Evolutionary conservation across 495 filamentous ascomycete genomes (phyloP), one percentile per base, ranked within the genome.

Genomic region (Cudoniella acicularis): DNA sequence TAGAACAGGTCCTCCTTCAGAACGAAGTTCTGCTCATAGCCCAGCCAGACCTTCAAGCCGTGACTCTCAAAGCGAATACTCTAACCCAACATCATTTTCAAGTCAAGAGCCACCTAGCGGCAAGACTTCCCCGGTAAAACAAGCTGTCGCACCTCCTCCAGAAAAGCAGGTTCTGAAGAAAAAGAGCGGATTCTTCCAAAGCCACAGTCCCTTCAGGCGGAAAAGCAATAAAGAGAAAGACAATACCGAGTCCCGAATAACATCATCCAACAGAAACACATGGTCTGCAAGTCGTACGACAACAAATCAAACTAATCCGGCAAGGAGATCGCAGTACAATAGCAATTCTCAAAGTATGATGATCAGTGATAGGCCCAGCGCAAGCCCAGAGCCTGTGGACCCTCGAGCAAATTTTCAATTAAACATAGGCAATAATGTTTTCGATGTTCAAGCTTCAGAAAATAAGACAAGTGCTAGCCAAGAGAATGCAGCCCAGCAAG

Each of bases 341-440:
- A 56, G 64, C 42, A 42, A 56, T 6, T 56, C 63, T 48, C 65
- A 70, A 48, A 68, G 60, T 52, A 77, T 69, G 65, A 52, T 75
- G 16, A 64, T 74, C 42, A 60, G 49, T 25, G 63, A 72, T 50
- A 55, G 73, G 27, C 72, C 80, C 36, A 75, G 72, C 57, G 77
- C 71, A 24, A 77, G 87, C 66, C 90, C 92, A 1, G 95, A 99
- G 51, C 94, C 92, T 2, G 91, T 93, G 25, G 93, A 96, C 69
- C 92, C 95, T 30, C 83, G 92, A 40, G 89, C 95, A 47, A 96
- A 88, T 71, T 86, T 97, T 67, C 93, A 96, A 48, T 79, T 99
- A n/a, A 96, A 96, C 69, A 83, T 99, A 17, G 95, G 95, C 8
- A 87, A 91, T 66, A 99, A 98, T 64, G 92, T 98, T 22, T 98